Conservation (phyloP, 2,329 filamentous ascomycete genomes). For the Aspergillus persii region DNA sequence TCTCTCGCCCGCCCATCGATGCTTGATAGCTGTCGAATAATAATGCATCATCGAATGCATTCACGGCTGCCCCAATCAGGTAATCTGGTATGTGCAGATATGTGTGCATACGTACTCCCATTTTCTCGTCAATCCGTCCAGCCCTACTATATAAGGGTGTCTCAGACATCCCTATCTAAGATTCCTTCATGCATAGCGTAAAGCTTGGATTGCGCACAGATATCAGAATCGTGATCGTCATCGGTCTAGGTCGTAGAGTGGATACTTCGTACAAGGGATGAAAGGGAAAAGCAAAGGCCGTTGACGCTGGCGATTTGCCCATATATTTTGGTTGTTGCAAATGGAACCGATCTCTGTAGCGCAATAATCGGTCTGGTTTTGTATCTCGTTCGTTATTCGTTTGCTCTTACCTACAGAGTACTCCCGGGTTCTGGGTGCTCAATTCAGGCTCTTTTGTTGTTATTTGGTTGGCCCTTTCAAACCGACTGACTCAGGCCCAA, state of each 20-base stretch:
- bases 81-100: not conserved
- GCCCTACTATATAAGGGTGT: constrained; percentile 7
- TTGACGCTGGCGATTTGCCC: not conserved
- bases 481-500: not conserved
- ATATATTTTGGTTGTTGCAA: not conserved
- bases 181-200: constrained; percentile 16
- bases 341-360: not conserved
- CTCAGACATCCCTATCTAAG: not conserved
- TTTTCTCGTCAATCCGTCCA: constrained; percentile 1
- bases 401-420: too few species aligned
- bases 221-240: constrained; percentile 8
- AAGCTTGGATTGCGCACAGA: constrained; percentile 20
- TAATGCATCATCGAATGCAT: not conserved
- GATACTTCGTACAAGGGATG: not conserved
- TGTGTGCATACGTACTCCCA: not conserved
- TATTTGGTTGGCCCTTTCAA: not conserved
- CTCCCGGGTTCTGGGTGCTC: not conserved
- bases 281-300: not conserved
- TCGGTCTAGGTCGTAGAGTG: not conserved
- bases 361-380: not conserved
- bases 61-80: not conserved
- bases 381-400: not conserved
- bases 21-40: not conserved
- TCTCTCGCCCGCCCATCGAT: not conserved
- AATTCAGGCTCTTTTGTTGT: not conserved